Base-by-base conservation (phyloP, 768 basidiomycete genomes). In the Pulveroboletus sp. region DNA sequence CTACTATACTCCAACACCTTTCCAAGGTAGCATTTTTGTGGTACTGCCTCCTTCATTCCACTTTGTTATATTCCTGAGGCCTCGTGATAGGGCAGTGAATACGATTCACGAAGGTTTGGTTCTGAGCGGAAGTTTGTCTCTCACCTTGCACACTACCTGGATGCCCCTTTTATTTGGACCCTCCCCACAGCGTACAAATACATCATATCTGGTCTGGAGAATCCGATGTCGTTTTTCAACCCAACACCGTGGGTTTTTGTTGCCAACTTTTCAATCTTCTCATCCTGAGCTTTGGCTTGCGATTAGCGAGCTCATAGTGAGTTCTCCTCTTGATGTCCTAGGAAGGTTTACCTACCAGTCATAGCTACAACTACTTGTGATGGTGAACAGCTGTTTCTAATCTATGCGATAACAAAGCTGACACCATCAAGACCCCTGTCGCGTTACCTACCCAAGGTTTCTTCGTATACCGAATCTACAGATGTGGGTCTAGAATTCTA, bases 401-500 rank as follows among this genome's bases (percentile, higher is more conserved):
- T 39, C 15, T 14, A 8, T 1, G 5, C 9, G n/a, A 45, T 15
- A 18, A 31, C 18, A 13, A 33, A 15, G 9, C 38, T 39, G 33
- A 53, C 31, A 13, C 28, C n/a, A 3, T 40, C 17, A 18, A 53
- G 52, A 21, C 26, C 17, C 13, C 35, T 5, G 49, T 42, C 15
- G 39, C 49, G 14, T 4, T 51, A 8, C 33, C 42, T 31, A 37
- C 49, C 4, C 53, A 54, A 42, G 53, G 43, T 2, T 54, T 54
- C 28, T 42, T 54, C n/a, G 37, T 54, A 4, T 46, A 42, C 15
- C 43, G 53, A 11, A 54, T 54, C 31, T 54, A 46, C 17, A 37
- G 37, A 32, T 51, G 53, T 46, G 26, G 6, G 49, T 41, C 28
- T 45, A 6, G 4, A 6, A 0, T 37, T 18, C 32, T 17, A 8